phyloP scores from a whole-genome alignment of 1,284 basidiomycete species.

The Cystobasidium slooffiae region DNA sequence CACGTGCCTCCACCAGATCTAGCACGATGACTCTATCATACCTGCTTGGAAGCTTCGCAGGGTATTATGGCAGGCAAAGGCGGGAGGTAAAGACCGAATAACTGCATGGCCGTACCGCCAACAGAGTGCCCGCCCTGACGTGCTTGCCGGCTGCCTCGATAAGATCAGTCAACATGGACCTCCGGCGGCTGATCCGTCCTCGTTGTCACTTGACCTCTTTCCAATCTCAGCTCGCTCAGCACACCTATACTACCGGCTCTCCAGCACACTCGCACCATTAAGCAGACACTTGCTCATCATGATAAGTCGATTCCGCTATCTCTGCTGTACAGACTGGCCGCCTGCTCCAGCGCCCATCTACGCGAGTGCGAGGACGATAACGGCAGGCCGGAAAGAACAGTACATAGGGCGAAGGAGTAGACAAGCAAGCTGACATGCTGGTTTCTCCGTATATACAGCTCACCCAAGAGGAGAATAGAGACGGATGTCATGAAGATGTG shows the following conservation, averaged over 20 bases:
- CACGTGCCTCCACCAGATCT: too few species aligned
- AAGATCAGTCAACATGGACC: background rate
- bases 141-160: too few species aligned
- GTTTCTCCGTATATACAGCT: constrained; percentile 60
- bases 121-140: too few species aligned
- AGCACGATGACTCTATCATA: too few species aligned
- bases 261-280: background rate
- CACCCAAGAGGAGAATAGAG: constrained; percentile 91
- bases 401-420: background rate
- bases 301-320: constrained; percentile 16
- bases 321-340: background rate
- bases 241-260: background rate
- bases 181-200: background rate
- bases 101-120: too few species aligned
- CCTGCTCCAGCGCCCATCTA: background rate
- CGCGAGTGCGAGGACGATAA: background rate
- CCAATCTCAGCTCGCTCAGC: background rate
- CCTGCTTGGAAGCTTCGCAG: too few species aligned
- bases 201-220: constrained; percentile 4
- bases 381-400: background rate
- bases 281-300: constrained; percentile 4
- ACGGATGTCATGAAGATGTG: constrained; percentile 99
- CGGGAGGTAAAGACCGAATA: too few species aligned
- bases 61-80: too few species aligned
- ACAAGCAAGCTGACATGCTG: background rate